These are phyloP conservation scores for Actinomortierella wolfii DNA, from an alignment of 371 early-diverging fungal species.

Conservation along the genomic window DNA sequence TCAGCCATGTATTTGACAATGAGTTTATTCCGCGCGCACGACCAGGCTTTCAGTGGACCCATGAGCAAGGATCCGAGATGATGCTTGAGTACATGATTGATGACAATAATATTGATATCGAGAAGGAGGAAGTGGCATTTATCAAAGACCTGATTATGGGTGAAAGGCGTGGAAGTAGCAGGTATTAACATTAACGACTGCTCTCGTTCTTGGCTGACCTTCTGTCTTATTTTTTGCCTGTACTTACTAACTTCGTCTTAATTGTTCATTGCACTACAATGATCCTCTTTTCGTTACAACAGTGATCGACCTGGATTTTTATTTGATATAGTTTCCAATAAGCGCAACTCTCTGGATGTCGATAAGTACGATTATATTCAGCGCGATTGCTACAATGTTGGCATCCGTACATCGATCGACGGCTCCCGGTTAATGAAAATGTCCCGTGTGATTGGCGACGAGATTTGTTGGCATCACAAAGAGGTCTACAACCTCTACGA, in stretches of 20 bases:
- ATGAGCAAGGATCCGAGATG: constrained; percentile 87
- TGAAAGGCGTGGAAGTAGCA: constrained; percentile 47
- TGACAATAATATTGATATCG: constrained; percentile 79
- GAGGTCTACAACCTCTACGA: constrained; percentile 83
- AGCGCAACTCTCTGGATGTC: constrained; percentile 92
- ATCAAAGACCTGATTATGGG: constrained; percentile 90
- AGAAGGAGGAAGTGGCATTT: constrained; percentile 68
- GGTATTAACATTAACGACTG: too few species aligned
- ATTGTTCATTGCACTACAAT: neutral
- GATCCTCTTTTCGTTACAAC: constrained; percentile 1
- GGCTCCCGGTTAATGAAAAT: constrained; percentile 76
- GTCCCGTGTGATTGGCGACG: constrained; percentile 84
- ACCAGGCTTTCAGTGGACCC: constrained; percentile 81
- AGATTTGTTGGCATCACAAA: constrained; percentile 88
- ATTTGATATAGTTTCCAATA: constrained; percentile 97
- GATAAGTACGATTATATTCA: constrained; percentile 97
- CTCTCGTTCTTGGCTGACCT: too few species aligned
- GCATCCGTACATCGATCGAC: constrained; percentile 83
- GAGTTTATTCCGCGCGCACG: constrained; percentile 77
- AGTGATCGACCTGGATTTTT: constrained; percentile 64
- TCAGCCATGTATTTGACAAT: constrained; percentile 93
- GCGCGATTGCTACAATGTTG: constrained; percentile 89
- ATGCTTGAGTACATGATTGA: constrained; percentile 88
- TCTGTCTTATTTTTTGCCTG: neutral
- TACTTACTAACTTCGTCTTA: neutral